phyloP scores from a whole-genome alignment of 192 early-diverging fungal genomes.

The Entrophospora sp. region DNA sequence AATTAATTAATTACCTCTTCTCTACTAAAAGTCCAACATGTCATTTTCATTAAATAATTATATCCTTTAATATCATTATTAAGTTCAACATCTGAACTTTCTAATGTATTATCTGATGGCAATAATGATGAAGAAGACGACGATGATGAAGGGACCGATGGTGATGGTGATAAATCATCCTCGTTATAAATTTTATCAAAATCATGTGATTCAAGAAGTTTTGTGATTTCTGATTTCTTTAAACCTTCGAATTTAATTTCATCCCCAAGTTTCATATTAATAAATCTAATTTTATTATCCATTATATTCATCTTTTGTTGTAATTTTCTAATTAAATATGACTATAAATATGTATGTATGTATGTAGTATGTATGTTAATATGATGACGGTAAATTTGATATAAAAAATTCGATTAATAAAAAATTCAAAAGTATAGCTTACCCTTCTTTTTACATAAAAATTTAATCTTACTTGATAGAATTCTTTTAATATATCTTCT shows the following conservation, averaged over 20 bases:
- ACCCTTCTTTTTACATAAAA: conserved; percentile 90
- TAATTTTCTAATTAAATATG: conserved; percentile 52
- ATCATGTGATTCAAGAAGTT: conserved; percentile 58
- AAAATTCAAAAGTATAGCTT: conserved; percentile 7
- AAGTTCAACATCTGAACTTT: too few relatives aligned
- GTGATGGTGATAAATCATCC: too few relatives aligned
- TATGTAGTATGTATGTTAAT: not conserved
- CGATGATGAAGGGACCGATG: too few relatives aligned
- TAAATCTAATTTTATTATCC: conserved; percentile 83
- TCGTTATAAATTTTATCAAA: conserved; percentile 53
- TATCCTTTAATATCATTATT: conserved; percentile 3
- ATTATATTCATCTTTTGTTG: conserved; percentile 56
- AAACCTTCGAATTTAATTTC: conserved; percentile 77
- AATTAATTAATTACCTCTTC: not conserved
- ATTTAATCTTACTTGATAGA: conserved; percentile 73
- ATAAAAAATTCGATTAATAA: too few relatives aligned
- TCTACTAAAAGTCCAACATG: not conserved
- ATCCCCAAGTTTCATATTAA: conserved; percentile 80
- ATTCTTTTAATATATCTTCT: conserved; percentile 79
- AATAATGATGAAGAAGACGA: too few relatives aligned
- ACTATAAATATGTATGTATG: too few relatives aligned
- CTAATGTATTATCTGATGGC: too few relatives aligned
- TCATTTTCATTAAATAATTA: conserved; percentile 8
- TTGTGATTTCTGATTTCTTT: conserved; percentile 68
- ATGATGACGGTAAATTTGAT: not conserved